These are phyloP conservation scores for Venturia oleaginea DNA, from an alignment of 2,329 filamentous ascomycete genomes.

Conservation along the genomic window DNA sequence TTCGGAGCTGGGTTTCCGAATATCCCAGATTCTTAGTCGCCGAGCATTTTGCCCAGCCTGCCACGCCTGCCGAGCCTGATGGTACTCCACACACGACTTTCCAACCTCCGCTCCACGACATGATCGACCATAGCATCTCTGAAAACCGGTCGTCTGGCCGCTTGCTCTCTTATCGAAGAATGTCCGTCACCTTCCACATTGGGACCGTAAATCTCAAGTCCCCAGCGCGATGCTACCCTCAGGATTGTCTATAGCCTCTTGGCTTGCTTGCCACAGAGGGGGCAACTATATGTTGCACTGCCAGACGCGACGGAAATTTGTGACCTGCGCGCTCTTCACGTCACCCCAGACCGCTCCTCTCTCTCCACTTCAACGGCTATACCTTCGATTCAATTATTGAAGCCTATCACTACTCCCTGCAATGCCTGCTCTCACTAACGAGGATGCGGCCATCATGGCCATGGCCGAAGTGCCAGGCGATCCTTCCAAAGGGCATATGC, in stretches of 20 bases:
- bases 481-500: neutral
- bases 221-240: neutral
- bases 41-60: neutral
- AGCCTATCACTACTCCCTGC: neutral
- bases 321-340: neutral
- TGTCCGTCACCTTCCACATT: slow-evolving; percentile 5
- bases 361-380: neutral
- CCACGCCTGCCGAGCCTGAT: neutral
- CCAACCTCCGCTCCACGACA: neutral
- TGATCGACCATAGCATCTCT: neutral
- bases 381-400: neutral
- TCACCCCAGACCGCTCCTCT: neutral
- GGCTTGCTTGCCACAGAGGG: neutral
- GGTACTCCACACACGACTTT: neutral
- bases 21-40: neutral
- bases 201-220: neutral
- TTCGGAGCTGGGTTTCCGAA: neutral
- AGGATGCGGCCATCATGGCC: slow-evolving; percentile 8
- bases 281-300: neutral
- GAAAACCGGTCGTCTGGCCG: neutral
- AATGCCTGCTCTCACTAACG: slow-evolving; percentile 3
- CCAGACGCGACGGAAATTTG: neutral
- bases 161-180: slow-evolving; percentile 7
- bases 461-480: slow-evolving; percentile 2
- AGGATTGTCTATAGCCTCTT: neutral